A percentile compares a stretch with the other conserved stretches of the same genome.
Conservation (phyloP, 2,329 filamentous ascomycete species). For the Cordyceps pruinosa region DNA sequence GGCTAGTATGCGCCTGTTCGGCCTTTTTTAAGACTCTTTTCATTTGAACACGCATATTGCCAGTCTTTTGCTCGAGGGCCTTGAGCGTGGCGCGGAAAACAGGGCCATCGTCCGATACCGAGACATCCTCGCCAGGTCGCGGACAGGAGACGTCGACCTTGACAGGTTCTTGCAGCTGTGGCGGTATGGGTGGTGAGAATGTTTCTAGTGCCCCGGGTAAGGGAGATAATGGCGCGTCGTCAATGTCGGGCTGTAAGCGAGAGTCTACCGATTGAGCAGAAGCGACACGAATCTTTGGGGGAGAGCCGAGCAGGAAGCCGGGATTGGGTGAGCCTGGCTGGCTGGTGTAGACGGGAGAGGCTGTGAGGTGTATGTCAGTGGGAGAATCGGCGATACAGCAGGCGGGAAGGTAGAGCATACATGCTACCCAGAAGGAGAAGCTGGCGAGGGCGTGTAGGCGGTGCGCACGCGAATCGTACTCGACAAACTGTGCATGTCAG, state of each 20-base stretch:
- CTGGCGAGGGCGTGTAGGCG: conserved; percentile 79
- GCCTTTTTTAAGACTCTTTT: conserved; percentile 93
- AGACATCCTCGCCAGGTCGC: conserved; percentile 77
- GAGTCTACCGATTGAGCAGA: conserved; percentile 84
- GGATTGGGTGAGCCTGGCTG: conserved; percentile 63
- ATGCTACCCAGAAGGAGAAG: conserved; percentile 94
- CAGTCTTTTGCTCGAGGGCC: conserved; percentile 90
- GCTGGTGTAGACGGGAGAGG: conserved; percentile 37
- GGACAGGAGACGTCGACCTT: conserved; percentile 86
- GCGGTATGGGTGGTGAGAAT: conserved; percentile 20
- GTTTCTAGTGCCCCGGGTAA: conserved; percentile 33
- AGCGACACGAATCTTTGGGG: conserved; percentile 72
- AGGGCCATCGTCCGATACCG: conserved; percentile 82
- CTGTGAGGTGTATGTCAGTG: conserved; percentile 26
- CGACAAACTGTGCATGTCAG: conserved; percentile 63
- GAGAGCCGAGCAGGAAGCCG: conserved; percentile 64
- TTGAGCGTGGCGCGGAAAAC: conserved; percentile 97
- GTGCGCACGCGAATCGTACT: conserved; percentile 92
- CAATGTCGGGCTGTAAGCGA: conserved; percentile 66
- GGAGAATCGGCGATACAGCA: background rate
- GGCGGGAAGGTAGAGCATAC: conserved; percentile 37
- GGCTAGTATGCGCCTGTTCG: conserved; percentile 77
- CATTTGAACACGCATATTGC: conserved; percentile 87
- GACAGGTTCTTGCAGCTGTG: conserved; percentile 43
- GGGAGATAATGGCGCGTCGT: conserved; percentile 50